A percentile compares a stretch with the other conserved stretches of the same genome.
Evolutionary conservation across 179 eudicot species (phyloP).

Genomic region (Silene noctiflora): DNA sequence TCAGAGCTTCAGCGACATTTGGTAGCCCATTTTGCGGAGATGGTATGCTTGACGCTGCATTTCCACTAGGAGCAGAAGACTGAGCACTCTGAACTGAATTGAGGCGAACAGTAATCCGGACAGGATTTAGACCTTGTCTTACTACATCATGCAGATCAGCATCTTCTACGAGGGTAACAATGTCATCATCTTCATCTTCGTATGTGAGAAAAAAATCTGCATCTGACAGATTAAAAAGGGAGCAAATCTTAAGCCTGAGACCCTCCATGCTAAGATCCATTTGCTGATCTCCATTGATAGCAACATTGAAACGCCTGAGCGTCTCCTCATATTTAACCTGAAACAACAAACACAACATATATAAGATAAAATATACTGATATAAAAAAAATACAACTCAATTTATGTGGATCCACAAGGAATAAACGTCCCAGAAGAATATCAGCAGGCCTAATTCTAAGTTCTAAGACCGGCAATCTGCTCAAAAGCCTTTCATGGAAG

Average conservation of each 20-base stretch:
- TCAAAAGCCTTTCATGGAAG: not conserved
- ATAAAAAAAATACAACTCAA: no score
- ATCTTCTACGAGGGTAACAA: slow-evolving; percentile 68
- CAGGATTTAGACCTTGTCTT: slow-evolving; percentile 69
- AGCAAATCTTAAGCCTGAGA: slow-evolving; percentile 51
- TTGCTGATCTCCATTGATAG: slow-evolving; percentile 35
- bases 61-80: slow-evolving; percentile 37
- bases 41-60: slow-evolving; percentile 37
- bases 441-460: not conserved
- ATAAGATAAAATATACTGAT: not conserved
- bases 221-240: slow-evolving; percentile 54
- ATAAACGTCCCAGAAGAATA: not conserved
- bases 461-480: not conserved
- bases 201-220: slow-evolving; percentile 59
- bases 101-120: slow-evolving; percentile 57
- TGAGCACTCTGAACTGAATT: slow-evolving; percentile 32
- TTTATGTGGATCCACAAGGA: not conserved
- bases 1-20: slow-evolving; percentile 45
- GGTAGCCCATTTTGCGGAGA: slow-evolving; percentile 31
- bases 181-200: slow-evolving; percentile 74
- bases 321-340: slow-evolving; percentile 74
- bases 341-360: slow-evolving; percentile 6
- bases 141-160: slow-evolving; percentile 71
- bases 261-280: slow-evolving; percentile 55
- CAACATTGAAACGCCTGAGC: slow-evolving; percentile 77